Conservation (phyloP, 345 rosid species). For the Iberis pinnata region DNA sequence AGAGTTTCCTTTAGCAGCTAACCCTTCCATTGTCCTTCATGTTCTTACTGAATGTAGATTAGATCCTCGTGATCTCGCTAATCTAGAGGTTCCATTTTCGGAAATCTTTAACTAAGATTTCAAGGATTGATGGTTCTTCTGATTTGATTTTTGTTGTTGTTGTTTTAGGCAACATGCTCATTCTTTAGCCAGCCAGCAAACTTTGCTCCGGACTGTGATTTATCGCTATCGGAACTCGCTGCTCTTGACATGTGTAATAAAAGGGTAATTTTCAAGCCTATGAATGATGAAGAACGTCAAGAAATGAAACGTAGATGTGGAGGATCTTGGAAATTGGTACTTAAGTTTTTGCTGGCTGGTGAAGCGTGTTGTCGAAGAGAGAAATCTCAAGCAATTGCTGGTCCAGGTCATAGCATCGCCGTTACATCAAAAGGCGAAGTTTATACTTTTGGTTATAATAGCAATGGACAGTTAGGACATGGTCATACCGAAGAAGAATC, state of each 20-base stretch:
- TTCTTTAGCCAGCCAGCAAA: conserved; percentile 98
- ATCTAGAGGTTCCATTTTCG: conserved; percentile 59
- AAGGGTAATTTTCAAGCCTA: conserved; percentile 80
- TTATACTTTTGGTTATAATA: conserved; percentile 80
- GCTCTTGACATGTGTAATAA: conserved; percentile 93
- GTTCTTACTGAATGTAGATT: conserved; percentile 80
- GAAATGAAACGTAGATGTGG: conserved; percentile 77
- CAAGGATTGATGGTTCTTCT: conserved; percentile 45
- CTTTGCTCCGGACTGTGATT: conserved; percentile 63
- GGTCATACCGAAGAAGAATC: conserved; percentile 74
- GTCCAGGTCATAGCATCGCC: conserved; percentile 94
- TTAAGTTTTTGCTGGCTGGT: conserved; percentile 84
- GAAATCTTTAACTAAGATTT: conserved; percentile 8
- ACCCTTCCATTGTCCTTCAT: conserved; percentile 86
- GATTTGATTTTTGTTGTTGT: conserved; percentile 16
- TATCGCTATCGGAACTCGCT: conserved; percentile 85
- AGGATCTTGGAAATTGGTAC: conserved; percentile 92
- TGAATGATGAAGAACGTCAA: conserved; percentile 61
- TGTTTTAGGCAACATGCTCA: conserved; percentile 79
- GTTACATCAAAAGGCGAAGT: conserved; percentile 71
- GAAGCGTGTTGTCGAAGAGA: conserved; percentile 94
- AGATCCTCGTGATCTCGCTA: conserved; percentile 92
- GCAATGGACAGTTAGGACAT: conserved; percentile 89
- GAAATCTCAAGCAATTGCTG: conserved; percentile 90
- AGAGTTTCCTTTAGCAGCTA: conserved; percentile 95